Conservation (phyloP, 2,329 filamentous ascomycete genomes). For the Penicillium sp. region DNA sequence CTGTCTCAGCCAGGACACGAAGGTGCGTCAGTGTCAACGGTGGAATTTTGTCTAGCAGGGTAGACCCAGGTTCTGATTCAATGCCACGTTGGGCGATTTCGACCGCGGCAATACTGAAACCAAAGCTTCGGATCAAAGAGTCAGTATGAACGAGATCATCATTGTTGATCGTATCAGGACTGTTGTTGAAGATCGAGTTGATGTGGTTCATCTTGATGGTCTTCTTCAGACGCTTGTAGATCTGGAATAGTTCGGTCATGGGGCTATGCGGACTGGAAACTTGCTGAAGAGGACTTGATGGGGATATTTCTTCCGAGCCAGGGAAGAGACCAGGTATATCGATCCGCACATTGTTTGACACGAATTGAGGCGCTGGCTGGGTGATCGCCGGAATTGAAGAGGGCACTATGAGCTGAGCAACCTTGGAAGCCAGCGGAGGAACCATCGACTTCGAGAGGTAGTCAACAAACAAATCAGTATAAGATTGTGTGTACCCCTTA, state of each 20-base stretch:
- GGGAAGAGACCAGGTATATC: slow-evolving; percentile 43
- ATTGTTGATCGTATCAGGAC: slow-evolving; percentile 37
- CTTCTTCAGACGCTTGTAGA: slow-evolving; percentile 58
- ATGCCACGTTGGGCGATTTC: slow-evolving; percentile 91
- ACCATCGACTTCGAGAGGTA: slow-evolving; percentile 55
- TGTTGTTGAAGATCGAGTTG: slow-evolving; percentile 47
- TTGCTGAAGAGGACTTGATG: slow-evolving; percentile 34
- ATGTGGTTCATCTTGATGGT: slow-evolving; percentile 55
- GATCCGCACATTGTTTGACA: slow-evolving; percentile 28
- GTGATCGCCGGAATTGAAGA: slow-evolving; percentile 13
- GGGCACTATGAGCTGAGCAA: slow-evolving; percentile 34
- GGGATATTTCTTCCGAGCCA: slow-evolving; percentile 31
- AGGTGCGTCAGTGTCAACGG: slow-evolving; percentile 83
- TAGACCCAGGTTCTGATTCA: slow-evolving; percentile 70
- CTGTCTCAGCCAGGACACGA: slow-evolving; percentile 84
- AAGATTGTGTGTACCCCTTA: slow-evolving; percentile 33
- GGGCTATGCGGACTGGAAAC: slow-evolving; percentile 32
- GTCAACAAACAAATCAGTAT: slow-evolving; percentile 51
- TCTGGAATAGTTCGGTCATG: slow-evolving; percentile 51
- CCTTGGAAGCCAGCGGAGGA: slow-evolving; percentile 47
- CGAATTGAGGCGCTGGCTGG: slow-evolving; percentile 16
- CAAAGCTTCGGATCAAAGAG: slow-evolving; percentile 56
- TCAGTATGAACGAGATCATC: slow-evolving; percentile 53
- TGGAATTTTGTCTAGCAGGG: slow-evolving; percentile 78
- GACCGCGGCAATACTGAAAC: slow-evolving; percentile 80